Conservation (phyloP, 2,329 filamentous ascomycete genomes). For the Sporothrix humicola region DNA sequence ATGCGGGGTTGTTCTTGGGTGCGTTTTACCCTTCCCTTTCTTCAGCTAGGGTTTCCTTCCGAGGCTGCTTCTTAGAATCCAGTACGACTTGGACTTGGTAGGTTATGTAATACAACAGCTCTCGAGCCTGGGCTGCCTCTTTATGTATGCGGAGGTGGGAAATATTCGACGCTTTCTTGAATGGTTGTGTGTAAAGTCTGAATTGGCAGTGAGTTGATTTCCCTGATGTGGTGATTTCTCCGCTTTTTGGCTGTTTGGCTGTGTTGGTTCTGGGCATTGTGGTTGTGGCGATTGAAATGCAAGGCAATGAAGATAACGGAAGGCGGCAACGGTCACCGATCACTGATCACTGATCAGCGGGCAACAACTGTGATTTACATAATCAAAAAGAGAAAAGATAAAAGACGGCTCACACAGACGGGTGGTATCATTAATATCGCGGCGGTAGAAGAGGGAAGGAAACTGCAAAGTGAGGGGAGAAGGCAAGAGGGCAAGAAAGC, state of each 20-base stretch:
- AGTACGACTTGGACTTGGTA: not conserved
- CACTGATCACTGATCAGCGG: too few species aligned
- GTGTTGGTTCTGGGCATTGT: not conserved
- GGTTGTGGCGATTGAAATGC: not conserved
- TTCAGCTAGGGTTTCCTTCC: not conserved
- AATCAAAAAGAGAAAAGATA: not conserved
- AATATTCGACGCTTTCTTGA: too few species aligned
- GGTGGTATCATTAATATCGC: conserved; percentile 6
- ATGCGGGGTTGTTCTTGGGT: not conserved
- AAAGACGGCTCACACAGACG: not conserved
- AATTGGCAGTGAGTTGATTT: not conserved
- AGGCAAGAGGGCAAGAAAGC: not conserved
- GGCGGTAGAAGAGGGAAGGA: conserved; percentile 4
- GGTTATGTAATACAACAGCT: too few species aligned
- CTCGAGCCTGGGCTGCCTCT: not conserved
- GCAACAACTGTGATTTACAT: too few species aligned
- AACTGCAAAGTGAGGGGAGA: not conserved
- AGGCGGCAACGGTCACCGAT: too few species aligned
- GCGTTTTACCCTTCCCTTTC: too few species aligned
- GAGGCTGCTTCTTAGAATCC: not conserved
- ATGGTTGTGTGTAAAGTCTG: not conserved
- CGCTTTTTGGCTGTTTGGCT: not conserved
- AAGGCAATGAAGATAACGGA: not conserved
- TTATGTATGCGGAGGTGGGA: not conserved
- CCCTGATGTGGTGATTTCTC: conserved; percentile 14